phyloP scores from a whole-genome alignment of 2,329 filamentous ascomycete genomes.

The Blastomyces silverae region DNA sequence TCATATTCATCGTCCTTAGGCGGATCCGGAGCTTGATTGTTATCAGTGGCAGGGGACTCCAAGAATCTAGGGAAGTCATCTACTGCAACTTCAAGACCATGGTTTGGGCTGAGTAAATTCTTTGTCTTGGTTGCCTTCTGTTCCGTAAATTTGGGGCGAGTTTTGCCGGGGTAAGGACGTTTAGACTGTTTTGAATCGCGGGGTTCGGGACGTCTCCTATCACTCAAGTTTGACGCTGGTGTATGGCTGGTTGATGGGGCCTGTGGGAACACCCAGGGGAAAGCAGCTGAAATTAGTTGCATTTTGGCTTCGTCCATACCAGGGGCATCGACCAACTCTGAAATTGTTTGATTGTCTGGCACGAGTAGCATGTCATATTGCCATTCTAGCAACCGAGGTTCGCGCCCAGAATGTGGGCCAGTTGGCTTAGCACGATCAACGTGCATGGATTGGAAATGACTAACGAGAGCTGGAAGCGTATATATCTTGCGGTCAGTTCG shows the following conservation, averaged over 20 bases:
- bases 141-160: slow-evolving; percentile 4
- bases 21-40: slow-evolving; percentile 27
- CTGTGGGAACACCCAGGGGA: slow-evolving; percentile 40
- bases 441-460: slow-evolving; percentile 37
- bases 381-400: slow-evolving; percentile 45
- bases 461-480: slow-evolving; percentile 30
- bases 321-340: slow-evolving; percentile 42
- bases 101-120: slow-evolving; percentile 4
- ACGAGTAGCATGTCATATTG: slow-evolving; percentile 56
- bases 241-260: slow-evolving; percentile 5
- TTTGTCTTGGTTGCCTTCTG: slow-evolving; percentile 7
- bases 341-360: slow-evolving; percentile 40
- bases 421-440: slow-evolving; percentile 26
- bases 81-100: slow-evolving; percentile 21
- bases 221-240: slow-evolving; percentile 7
- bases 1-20: slow-evolving; percentile 46
- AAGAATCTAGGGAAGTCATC: slow-evolving; percentile 23
- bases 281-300: slow-evolving; percentile 46
- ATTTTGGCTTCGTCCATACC: slow-evolving; percentile 55
- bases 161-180: background rate
- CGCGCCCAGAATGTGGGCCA: slow-evolving; percentile 22
- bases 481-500: slow-evolving; percentile 25
- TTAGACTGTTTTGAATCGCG: slow-evolving; percentile 14
- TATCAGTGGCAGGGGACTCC: slow-evolving; percentile 20
- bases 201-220: slow-evolving; percentile 2